Percentiles rank a stretch among this genome's conserved stretches.
These are phyloP conservation scores for Trichopus zeylanicus DNA, from an alignment of 116 monocot genomes.

Conservation along the genomic window DNA sequence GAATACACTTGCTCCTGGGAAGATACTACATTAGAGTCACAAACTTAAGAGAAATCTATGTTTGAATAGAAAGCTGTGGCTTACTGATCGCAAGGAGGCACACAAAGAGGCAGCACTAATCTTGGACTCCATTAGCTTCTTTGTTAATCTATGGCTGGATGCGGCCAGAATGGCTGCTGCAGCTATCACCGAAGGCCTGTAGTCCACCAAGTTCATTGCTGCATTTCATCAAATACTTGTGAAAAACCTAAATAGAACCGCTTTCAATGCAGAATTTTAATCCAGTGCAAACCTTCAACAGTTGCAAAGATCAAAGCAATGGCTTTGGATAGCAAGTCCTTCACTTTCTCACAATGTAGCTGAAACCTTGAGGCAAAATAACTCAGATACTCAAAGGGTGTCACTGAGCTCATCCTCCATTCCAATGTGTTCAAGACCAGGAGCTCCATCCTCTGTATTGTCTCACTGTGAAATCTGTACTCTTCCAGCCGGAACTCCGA, in stretches of 20 bases:
- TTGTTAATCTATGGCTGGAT: conserved; percentile 27
- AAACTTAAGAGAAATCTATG: neutral
- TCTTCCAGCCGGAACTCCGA: conserved; percentile 45
- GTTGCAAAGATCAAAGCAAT: conserved; percentile 33
- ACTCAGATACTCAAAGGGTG: conserved; percentile 66
- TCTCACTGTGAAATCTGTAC: conserved; percentile 26
- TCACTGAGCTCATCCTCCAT: conserved; percentile 66
- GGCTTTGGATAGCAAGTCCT: conserved; percentile 25
- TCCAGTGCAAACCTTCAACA: conserved; percentile 38
- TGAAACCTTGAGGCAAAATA: conserved; percentile 46
- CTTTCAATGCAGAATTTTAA: neutral
- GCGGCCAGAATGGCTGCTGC: conserved; percentile 61
- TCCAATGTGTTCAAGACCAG: conserved; percentile 60
- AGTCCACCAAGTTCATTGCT: conserved; percentile 52
- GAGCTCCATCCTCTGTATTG: conserved; percentile 75
- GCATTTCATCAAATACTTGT: too few species aligned
- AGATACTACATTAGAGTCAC: conserved; percentile 8
- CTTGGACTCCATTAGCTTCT: conserved; percentile 29
- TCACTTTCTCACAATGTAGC: neutral
- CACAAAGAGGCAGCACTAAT: conserved; percentile 23
- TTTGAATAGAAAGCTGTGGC: neutral
- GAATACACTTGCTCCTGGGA: conserved; percentile 54
- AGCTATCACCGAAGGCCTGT: conserved; percentile 55
- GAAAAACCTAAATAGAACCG: neutral
- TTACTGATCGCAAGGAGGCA: conserved; percentile 46